Evolutionary conservation across 306 rosid genomes (phyloP), one percentile per base, ranked within the genome.

Genomic region (Quercus agrifolia): DNA sequence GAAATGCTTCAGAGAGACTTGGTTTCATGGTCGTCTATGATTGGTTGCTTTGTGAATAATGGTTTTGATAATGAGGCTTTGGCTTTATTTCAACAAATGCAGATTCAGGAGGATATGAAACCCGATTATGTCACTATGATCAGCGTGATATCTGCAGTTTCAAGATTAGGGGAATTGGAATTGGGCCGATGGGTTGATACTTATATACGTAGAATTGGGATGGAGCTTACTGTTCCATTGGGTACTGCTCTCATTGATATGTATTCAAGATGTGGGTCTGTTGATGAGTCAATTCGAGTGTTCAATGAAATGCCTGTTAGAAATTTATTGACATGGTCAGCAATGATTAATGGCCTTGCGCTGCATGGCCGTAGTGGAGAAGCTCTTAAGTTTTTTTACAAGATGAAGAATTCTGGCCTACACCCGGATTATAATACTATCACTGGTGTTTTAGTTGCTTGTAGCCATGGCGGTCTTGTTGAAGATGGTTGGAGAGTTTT

Each of bases 401-500:
- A 67, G 21, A 85, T 90, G 92, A 77, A 33, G 77, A 85, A 52
- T 35, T 81, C 81, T 62, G 87, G 90, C 78, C 69, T 90, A 56
- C 74, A 67, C 75, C 92, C 92, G 21, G 94, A 90, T 70, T 19
- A 71, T 13, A 14, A 62, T 15, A 79, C 86, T 1, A 81, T 88
- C 52, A 79, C 80, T 2, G 86, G 86, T 52, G 69, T 78, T 6
- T 90, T 90, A 83, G 89, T 88, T 77, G 94, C 92, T 41, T 90
- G 94, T 77, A 86, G 92, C 49, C 94, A 90, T 28, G 81, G 86
- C 5, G 90, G 94, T 64, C 87, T 90, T 15, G 88, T 90, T 68
- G 85, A 86, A 77, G 92, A 88, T 41, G 92, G 90, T 11, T 31
- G 83, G 88, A 35, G 9, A 54, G 20, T 88, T 79, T 90, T 86